Percentiles rank a stretch among this genome's conserved stretches.
Evolutionary conservation across 2,329 filamentous ascomycete species (phyloP).

Genomic region (Diaporthe citri): DNA sequence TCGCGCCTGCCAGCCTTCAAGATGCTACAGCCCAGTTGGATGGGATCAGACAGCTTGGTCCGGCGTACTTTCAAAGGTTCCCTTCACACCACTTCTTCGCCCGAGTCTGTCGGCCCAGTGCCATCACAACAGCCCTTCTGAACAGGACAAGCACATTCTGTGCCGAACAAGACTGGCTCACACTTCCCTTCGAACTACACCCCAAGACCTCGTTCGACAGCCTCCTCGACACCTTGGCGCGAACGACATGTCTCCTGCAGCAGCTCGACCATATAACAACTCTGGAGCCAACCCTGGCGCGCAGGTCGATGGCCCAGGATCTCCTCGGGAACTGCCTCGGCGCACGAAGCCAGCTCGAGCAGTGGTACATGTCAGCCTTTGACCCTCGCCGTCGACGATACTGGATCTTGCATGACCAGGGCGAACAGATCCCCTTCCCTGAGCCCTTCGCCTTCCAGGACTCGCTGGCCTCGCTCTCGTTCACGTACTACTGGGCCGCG

Average conservation of each 20-base stretch:
- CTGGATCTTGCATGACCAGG: conserved; percentile 53
- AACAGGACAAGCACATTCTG: conserved; percentile 64
- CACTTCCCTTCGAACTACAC: conserved; percentile 64
- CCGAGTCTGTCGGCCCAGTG: conserved; percentile 65
- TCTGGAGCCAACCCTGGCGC: conserved; percentile 54
- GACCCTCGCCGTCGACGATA: conserved; percentile 50
- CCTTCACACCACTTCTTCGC: conserved; percentile 71
- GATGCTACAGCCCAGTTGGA: conserved; percentile 51
- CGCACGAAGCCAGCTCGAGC: conserved; percentile 61
- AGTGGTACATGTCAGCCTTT: conserved; percentile 57
- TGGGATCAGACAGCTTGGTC: conserved; percentile 57
- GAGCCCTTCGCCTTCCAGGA: conserved; percentile 61
- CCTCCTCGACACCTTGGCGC: conserved; percentile 64
- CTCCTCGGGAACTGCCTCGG: conserved; percentile 61
- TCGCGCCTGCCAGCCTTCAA: conserved; percentile 49
- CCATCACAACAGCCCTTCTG: conserved; percentile 61
- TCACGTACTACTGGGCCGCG: conserved; percentile 67
- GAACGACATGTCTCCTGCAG: conserved; percentile 61
- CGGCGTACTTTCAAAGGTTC: conserved; percentile 61
- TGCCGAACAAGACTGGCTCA: conserved; percentile 64
- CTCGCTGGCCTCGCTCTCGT: conserved; percentile 57
- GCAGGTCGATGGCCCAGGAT: conserved; percentile 60
- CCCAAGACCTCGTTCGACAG: conserved; percentile 64
- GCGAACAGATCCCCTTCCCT: conserved; percentile 57
- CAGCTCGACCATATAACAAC: conserved; percentile 58